A percentile compares a stretch with the other conserved stretches of the same genome.
phyloP scores from a whole-genome alignment of 1,139 yeast genomes.

The Saccharomyces hybrid region DNA sequence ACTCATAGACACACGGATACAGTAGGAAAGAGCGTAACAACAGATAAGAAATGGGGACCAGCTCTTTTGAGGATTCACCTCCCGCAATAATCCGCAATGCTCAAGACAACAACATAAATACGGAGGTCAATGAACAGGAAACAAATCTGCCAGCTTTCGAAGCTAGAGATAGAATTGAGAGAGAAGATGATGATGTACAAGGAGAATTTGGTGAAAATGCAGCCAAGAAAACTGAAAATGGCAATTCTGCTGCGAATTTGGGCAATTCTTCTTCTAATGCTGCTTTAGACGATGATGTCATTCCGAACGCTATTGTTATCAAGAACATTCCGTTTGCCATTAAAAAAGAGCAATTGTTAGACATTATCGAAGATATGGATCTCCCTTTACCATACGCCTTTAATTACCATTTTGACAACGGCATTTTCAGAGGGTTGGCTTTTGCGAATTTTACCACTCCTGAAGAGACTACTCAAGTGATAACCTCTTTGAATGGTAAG shows the following conservation, averaged over 20 bases:
- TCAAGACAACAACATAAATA: background rate
- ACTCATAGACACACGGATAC: background rate
- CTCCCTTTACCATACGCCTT: constrained; percentile 96
- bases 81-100: background rate
- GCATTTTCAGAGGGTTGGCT: constrained; percentile 96
- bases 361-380: constrained; percentile 82
- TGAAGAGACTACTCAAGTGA: constrained; percentile 87
- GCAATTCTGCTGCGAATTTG: background rate
- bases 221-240: background rate
- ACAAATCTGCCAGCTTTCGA: background rate
- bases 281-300: constrained; percentile 39
- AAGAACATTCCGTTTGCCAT: constrained; percentile 97
- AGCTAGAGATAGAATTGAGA: background rate
- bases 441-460: constrained; percentile 96
- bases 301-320: constrained; percentile 96
- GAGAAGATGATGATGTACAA: background rate
- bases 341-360: constrained; percentile 90
- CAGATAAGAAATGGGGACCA: background rate
- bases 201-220: background rate
- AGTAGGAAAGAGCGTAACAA: background rate
- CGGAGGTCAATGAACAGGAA: background rate
- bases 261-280: background rate
- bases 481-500: constrained; percentile 75
- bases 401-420: constrained; percentile 96
- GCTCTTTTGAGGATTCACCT: background rate